Evolutionary conservation across 2,329 filamentous ascomycete genomes (phyloP), one percentile per base, ranked within the genome.

Genomic region (Apiospora koreana): DNA sequence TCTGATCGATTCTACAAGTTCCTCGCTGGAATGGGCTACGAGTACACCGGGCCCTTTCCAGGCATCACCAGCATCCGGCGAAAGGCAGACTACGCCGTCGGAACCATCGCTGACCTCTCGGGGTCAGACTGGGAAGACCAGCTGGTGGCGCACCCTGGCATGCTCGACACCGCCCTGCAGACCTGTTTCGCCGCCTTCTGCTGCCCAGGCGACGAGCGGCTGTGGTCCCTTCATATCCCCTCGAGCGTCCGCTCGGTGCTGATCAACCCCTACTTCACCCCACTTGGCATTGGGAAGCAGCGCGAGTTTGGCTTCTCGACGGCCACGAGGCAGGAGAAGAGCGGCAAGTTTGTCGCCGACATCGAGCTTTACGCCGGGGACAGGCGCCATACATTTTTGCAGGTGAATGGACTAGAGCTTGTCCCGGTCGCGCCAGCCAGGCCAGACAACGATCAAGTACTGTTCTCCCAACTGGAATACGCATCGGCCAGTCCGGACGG

Each of bases 151-250:
- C 78, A 81, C 68, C 80, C 80, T 1, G 75, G 72, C 0, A 54
- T 71, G 16, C 70, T 81, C 1, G 80, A 82, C 62, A 75, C 73
- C 21, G 76, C 77, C 1, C 72, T 82, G 18, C 80, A 82, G 66
- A 72, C 75, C 0, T 71, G 77, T 23, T 62, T 80, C 25, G 72
- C 76, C 2, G 80, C 80, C 1, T 73, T 74, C 62, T 73, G 72
- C 25, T 77, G 75, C 35, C 80, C 80, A 1, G 71, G 72, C 10
- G 78, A 80, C 71, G 76, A 73, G 14, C 67, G 74, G 25, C 67
- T 80, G 46, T 72, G 77, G 65, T 45, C 74, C 31, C 65, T 76
- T n/a, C 73, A 76, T n/a, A 66, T 80, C 2, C 74, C 42, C 1
- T 72, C 71, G 5, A 65, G 43, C 12, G 72, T 79, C 25, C 21